phyloP scores from a whole-genome alignment of 2,329 filamentous ascomycete genomes.

The Pseudocercospora eumusae region DNA sequence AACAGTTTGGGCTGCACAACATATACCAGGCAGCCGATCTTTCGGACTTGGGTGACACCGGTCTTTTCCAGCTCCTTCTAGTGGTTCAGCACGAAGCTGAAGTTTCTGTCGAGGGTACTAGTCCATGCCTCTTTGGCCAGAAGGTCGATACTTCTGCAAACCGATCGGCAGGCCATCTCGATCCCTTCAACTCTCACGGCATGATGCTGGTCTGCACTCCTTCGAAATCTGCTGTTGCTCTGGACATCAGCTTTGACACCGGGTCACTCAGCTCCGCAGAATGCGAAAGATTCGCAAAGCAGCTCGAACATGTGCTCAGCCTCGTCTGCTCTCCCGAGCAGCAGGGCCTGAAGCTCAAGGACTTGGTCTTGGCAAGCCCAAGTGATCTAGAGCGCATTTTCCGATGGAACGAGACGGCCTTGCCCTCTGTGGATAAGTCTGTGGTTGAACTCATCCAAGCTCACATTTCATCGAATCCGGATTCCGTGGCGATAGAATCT shows the following conservation, averaged over 20 bases:
- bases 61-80: constrained; percentile 15
- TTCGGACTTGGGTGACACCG: background rate
- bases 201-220: constrained; percentile 9
- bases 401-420: background rate
- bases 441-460: background rate
- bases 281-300: constrained; percentile 10
- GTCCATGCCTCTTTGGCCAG: background rate
- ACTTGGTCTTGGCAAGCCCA: background rate
- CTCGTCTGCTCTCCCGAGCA: constrained; percentile 5
- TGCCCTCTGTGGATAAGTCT: background rate
- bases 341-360: background rate
- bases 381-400: background rate
- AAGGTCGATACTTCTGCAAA: background rate
- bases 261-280: background rate
- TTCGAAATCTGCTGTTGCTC: background rate
- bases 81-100: constrained; percentile 12
- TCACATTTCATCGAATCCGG: background rate
- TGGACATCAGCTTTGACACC: constrained; percentile 12
- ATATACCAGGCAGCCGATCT: constrained; percentile 10
- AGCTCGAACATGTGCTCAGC: constrained; percentile 14
- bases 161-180: background rate
- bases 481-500: background rate
- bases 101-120: background rate
- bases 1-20: constrained; percentile 20
- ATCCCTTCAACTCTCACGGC: constrained; percentile 9